phyloP scores from a whole-genome alignment of 345 rosid genomes.

The Acer campestre region DNA sequence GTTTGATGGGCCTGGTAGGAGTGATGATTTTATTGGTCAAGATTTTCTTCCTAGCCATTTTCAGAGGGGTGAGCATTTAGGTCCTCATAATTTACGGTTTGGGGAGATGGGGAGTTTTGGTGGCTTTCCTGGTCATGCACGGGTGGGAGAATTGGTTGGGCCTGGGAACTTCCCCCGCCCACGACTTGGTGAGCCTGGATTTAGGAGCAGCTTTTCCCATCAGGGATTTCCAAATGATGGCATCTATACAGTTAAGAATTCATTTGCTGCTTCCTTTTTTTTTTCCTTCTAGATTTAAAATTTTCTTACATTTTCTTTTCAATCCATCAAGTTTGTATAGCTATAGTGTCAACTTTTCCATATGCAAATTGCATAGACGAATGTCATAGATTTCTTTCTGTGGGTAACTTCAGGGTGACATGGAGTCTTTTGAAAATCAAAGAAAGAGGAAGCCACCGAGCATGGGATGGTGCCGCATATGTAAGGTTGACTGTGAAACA shows the following conservation, averaged over 20 bases:
- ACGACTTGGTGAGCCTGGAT: constrained; percentile 64
- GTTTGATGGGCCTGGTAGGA: constrained; percentile 55
- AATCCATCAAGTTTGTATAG: not conserved
- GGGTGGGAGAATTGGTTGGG: constrained; percentile 45
- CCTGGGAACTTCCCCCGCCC: constrained; percentile 41
- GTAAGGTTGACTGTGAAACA: constrained; percentile 77
- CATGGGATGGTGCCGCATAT: constrained; percentile 84
- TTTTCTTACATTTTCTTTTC: not conserved
- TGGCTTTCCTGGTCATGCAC: constrained; percentile 39
- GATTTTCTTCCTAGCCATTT: constrained; percentile 46
- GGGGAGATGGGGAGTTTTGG: constrained; percentile 42
- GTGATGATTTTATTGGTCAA: constrained; percentile 37
- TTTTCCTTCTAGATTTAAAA: not conserved
- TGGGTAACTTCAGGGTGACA: constrained; percentile 42
- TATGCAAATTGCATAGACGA: not conserved
- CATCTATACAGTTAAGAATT: constrained; percentile 52
- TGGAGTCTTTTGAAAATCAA: constrained; percentile 49
- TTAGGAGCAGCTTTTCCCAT: constrained; percentile 52
- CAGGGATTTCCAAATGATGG: constrained; percentile 49
- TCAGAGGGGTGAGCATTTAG: constrained; percentile 55
- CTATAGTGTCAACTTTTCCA: not conserved
- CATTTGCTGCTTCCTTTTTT: constrained; percentile 4
- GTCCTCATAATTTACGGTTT: constrained; percentile 38
- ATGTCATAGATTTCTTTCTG: constrained; percentile 14
- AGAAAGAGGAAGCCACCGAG: constrained; percentile 54